Evolutionary conservation across 176 grass and related monocot genomes (phyloP).

Genomic region (Miscanthus lutarioriparius): DNA sequence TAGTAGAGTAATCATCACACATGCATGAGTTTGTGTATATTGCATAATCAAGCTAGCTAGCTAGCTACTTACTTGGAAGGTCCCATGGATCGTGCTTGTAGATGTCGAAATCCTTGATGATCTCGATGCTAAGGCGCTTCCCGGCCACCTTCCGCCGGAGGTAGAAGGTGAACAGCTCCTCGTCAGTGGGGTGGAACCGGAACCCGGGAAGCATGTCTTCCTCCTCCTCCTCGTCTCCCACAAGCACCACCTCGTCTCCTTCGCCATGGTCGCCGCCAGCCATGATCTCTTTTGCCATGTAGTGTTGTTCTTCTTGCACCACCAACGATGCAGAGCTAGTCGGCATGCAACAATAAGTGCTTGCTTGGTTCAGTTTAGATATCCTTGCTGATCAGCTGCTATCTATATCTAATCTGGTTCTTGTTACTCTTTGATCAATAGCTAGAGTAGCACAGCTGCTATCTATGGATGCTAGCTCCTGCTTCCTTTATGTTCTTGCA

Average conservation of each 20-base stretch:
- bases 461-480: neutral
- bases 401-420: no score
- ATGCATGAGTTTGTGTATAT: neutral
- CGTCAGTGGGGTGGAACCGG: constrained; percentile 88
- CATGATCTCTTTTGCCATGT: neutral
- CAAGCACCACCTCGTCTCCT: constrained; percentile 14
- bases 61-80: constrained; percentile 53
- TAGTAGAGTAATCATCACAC: neutral
- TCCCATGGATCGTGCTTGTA: constrained; percentile 82
- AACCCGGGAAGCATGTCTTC: constrained; percentile 69
- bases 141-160: constrained; percentile 70
- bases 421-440: neutral
- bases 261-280: neutral
- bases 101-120: constrained; percentile 83
- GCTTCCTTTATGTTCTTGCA: neutral
- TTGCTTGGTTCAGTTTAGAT: neutral
- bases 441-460: no score
- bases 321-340: neutral
- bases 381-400: no score
- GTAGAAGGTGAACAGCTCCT: constrained; percentile 86
- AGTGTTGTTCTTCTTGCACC: neutral
- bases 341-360: neutral
- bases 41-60: neutral
- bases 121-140: constrained; percentile 72
- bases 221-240: constrained; percentile 36